These are phyloP conservation scores for Lactifluus volemus DNA, from an alignment of 768 basidiomycete species.

Conservation along the genomic window DNA sequence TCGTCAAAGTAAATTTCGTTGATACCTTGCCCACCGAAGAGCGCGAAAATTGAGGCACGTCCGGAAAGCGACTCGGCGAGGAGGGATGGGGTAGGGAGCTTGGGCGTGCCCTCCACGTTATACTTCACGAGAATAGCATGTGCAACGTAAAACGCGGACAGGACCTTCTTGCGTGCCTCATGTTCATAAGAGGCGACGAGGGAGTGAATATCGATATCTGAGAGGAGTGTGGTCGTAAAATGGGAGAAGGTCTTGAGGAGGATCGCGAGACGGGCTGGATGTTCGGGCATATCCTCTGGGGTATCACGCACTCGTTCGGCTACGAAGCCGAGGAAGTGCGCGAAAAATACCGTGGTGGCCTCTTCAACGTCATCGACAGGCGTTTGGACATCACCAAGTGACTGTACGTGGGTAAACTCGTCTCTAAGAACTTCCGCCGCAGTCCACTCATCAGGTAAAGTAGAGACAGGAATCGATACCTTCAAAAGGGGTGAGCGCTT, in stretches of 20 bases:
- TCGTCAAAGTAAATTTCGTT: slow-evolving; percentile 99
- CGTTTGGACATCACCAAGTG: slow-evolving; percentile 49
- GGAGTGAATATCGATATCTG: slow-evolving; percentile 69
- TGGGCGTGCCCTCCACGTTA: slow-evolving; percentile 46
- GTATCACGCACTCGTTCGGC: slow-evolving; percentile 53
- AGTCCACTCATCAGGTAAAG: slow-evolving; percentile 80
- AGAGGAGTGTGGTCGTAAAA: slow-evolving; percentile 71
- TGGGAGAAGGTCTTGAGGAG: slow-evolving; percentile 67
- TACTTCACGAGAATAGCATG: slow-evolving; percentile 58
- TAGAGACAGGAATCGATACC: slow-evolving; percentile 84
- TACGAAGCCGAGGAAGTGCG: slow-evolving; percentile 75
- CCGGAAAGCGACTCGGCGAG: slow-evolving; percentile 51
- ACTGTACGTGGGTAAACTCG: slow-evolving; percentile 67
- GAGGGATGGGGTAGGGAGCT: slow-evolving; percentile 56
- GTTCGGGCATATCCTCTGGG: slow-evolving; percentile 34
- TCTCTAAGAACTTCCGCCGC: slow-evolving; percentile 86
- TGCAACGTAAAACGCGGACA: slow-evolving; percentile 73
- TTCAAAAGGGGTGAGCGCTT: slow-evolving; percentile 24
- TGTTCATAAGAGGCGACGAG: slow-evolving; percentile 66
- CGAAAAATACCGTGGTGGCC: slow-evolving; percentile 67
- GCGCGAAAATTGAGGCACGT: slow-evolving; percentile 73
- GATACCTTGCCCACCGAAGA: slow-evolving; percentile 97
- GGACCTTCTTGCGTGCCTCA: slow-evolving; percentile 67
- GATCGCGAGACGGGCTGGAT: slow-evolving; percentile 46
- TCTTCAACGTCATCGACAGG: slow-evolving; percentile 49